Evolutionary conservation across 306 rosid genomes (phyloP), one percentile per base, ranked within the genome.

Genomic region (Vachellia pachyceras): DNA sequence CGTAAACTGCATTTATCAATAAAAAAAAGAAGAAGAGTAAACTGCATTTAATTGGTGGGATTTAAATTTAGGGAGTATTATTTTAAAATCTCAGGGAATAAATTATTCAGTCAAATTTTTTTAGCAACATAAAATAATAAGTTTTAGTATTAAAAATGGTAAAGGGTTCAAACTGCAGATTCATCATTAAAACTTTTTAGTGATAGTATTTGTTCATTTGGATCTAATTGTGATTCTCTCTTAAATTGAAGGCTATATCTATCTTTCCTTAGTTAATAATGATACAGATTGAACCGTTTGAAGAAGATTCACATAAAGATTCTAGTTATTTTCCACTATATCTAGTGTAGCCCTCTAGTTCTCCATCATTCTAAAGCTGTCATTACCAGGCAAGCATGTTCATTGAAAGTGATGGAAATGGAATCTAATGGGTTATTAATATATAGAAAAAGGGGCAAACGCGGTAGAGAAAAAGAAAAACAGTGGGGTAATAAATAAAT

Each of bases 361-460:
- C 80, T 13, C 52, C 23, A 33, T 75, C 73, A 76, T 49, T 63
- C 69, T 36, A 39, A 80, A n/a, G 52, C 70, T 80, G 82, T 74
- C 77, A 76, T 88, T 74, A 73, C 79, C 70, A 74, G 36, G 81
- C 54, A 69, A 46, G 79, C 82, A 83, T 70, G 23, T 41, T 65
- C 37, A 1, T 74, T 82, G 91, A 82, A 39, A 80, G 84, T 70
- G 88, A 87, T 73, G 46, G 86, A 78, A 77, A 29, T 68, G 90
- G 92, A 68, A 85, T 83, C 86, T 85, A 73, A 82, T 35, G 87
- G 23, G 54, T 9, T 9, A 42, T 12, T 11, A 37, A 14, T 5
- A 63, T n/a, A n/a, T n/a, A n/a, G n/a, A 54, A 10, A 12, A 5
- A 36, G 1, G 65, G 12, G 36, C n/a, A 13, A 40, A 18, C 5